Evolutionary conservation across 2,329 filamentous ascomycete species (phyloP).

Genomic region (Tolypocladium tropicale): DNA sequence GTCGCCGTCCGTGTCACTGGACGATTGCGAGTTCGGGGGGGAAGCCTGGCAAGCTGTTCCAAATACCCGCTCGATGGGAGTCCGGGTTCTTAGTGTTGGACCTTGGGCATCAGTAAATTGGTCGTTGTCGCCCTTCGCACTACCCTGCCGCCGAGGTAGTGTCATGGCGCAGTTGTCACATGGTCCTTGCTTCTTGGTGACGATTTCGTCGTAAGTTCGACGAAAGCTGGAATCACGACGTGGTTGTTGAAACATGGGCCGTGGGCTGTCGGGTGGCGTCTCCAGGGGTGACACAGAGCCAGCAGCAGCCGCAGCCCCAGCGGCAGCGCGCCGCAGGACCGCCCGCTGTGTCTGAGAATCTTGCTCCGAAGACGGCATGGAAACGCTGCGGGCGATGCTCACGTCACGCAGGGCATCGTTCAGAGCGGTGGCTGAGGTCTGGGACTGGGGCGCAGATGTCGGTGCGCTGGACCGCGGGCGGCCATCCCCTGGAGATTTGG

Average conservation of each 20-base stretch:
- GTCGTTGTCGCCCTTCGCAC: slow-evolving; percentile 13
- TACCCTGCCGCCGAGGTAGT: slow-evolving; percentile 34
- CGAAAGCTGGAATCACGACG: slow-evolving; percentile 50
- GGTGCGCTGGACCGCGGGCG: slow-evolving; percentile 31
- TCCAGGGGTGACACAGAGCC: slow-evolving; percentile 34
- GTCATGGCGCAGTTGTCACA: slow-evolving; percentile 62
- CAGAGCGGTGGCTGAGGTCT: slow-evolving; percentile 26
- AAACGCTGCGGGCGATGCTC: slow-evolving; percentile 33
- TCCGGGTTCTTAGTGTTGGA: slow-evolving; percentile 50
- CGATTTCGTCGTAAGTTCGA: slow-evolving; percentile 55
- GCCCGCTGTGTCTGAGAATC: slow-evolving; percentile 33
- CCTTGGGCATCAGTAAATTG: slow-evolving; percentile 30
- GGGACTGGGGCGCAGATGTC: slow-evolving; percentile 20
- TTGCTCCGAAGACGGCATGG: slow-evolving; percentile 32
- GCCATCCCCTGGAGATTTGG: slow-evolving; percentile 15
- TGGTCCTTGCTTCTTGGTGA: slow-evolving; percentile 51
- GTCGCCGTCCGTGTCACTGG: slow-evolving; percentile 42
- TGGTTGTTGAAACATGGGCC: slow-evolving; percentile 26
- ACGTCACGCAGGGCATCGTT: slow-evolving; percentile 38
- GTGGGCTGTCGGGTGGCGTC: slow-evolving; percentile 48
- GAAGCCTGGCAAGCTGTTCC: slow-evolving; percentile 35
- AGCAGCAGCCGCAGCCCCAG: slow-evolving; percentile 13
- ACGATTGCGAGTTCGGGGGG: slow-evolving; percentile 41
- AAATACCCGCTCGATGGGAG: slow-evolving; percentile 49
- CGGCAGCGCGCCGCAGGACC: slow-evolving; percentile 28